Base-by-base conservation (phyloP, 106 monocot species). In the Hemerocallis citrina region DNA sequence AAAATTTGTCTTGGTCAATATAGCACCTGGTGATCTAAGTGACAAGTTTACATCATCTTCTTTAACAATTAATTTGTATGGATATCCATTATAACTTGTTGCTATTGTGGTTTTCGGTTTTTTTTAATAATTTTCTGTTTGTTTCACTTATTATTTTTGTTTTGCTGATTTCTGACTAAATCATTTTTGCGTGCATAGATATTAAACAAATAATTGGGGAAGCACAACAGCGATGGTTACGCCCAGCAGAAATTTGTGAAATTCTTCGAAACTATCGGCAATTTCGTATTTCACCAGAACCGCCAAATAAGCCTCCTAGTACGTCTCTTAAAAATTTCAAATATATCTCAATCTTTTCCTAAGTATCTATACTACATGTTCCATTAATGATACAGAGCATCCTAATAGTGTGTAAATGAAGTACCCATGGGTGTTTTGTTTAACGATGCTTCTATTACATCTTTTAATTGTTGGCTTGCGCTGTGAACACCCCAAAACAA, bases 201-300 rank as follows among this genome's bases (percentile, higher is more conserved):
- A 83, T 92, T 10, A 67, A 86, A 25, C 83, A 83, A 45, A 83
- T 86, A 63, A 45, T 80, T n/a, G 4, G 55, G 66, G 92, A 86
- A 42, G 86, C 92, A 30, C 83, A 86, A 66, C 28, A 69, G 44
- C 73, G 92, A 51, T 92, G 92, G 92, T 42, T 86, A 21, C 86
- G 92, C 3, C 92, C 92, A 31, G 69, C 83, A 61, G 92, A 92
- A 68, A 83, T 92, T 62, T 92, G 86, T 71, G 83, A 92, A 68
- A 86, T 92, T 49, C 83, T 92, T 42, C 75, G 71, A 39, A 86
- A 86, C 62, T 80, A 77, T 63, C 64, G 43, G n/a, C 79, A 70
- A 7, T 86, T 86, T 57, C 66, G 55, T 30, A 86, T 92, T 61
- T 74, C 80, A 2, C 72, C 92, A 1, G 92, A 92, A 43, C 72